Base-by-base conservation (phyloP, 2,329 filamentous ascomycete species). In the Laburnicola sp. region DNA sequence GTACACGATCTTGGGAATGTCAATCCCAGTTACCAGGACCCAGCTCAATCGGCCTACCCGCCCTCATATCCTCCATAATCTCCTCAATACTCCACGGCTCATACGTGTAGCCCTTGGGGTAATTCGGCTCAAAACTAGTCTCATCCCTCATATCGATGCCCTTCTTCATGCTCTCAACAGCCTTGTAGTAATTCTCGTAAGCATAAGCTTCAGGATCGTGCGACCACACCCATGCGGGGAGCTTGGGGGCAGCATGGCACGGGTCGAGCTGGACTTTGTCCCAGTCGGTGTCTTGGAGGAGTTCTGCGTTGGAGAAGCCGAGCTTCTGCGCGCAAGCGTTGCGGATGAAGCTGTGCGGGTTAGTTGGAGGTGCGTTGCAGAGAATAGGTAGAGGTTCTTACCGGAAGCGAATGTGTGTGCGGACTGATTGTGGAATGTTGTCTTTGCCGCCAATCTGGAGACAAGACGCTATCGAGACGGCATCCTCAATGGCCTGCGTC, bases 251-350 rank as follows among this genome's bases (percentile, higher is more conserved):
- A 10, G 74, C 75, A 6, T 71, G 66, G 34, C 74, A 70, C 0
- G 75, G 75, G 54, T 78, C 73, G 2, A 76, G 63, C 60, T 76
- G 74, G 50, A 78, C 75, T 53, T 78, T 77, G 50, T 74, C 70
- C 76, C 76, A 78, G 58, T 79, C 74, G 8, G 76, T 78, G 49
- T 76, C 73, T 60, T 78, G 76, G 1, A 78, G 69, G 6, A 78
- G 71, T 60, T 78, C 75, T 25, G 76, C 66, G 60, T 79, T 77
- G 54, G 72, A 72, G 66, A 78, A 78, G 36, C 75, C 74, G 31
- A 78, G 72, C 50, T 79, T 78, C 50, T 80, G 78, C 2, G 76
- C 75, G 65, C 78, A 80, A 4, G 74, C 71, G 42, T 76, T 77
- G 44, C 77, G 75, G 52, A 75, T 73, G 65, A 78, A 80, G 27